Evolutionary conservation across 768 basidiomycete genomes (phyloP), one percentile per base, ranked within the genome.

Genomic region (Rhizopogon sp.): DNA sequence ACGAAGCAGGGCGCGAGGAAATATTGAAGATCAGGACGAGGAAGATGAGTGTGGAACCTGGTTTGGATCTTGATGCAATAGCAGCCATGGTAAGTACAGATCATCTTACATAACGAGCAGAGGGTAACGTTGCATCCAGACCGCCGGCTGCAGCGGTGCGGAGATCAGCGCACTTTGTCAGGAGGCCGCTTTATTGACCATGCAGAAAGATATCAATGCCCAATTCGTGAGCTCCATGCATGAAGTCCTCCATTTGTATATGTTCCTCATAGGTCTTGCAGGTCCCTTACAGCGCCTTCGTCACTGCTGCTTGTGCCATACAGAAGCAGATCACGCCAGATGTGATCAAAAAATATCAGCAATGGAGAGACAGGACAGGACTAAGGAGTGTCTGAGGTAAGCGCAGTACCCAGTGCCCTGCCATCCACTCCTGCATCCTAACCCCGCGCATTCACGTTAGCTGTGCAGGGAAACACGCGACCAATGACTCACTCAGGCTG

Each of bases 91-190:
- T 94, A 63, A 57, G 77, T 66, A 55, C n/a, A 43, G 25, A 5
- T 10, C 29, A 20, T 13, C 8, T 33, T 31, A 20, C 35, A 50
- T 55, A 57, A 35, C 33, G 39, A 10, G 11, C 6, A 5, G 28
- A 22, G 57, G 56, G 20, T 28, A 6, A 41, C 25, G 13, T 56
- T 58, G 11, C 49, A 40, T 52, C 9, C 63, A 98, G 97, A 90
- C 94, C 1, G 85, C 89, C 9, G 97, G 96, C 1, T 99, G 93
- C 67, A 98, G 95, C 17, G 97, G 97, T 5, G 97, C 97, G 5
- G 97, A 99, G 69, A 84, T 98, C 35, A 79, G 83, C 6, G 85
- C 88, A 8, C 79, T 98, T 43, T 98, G 95, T 66, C 97, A 98
- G 71, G 96, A 99, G 70, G 97, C 97, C 3, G 97, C 96, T 0